Conservation (phyloP, 2,329 filamentous ascomycete species). For the Elsinoe fawcettii region DNA sequence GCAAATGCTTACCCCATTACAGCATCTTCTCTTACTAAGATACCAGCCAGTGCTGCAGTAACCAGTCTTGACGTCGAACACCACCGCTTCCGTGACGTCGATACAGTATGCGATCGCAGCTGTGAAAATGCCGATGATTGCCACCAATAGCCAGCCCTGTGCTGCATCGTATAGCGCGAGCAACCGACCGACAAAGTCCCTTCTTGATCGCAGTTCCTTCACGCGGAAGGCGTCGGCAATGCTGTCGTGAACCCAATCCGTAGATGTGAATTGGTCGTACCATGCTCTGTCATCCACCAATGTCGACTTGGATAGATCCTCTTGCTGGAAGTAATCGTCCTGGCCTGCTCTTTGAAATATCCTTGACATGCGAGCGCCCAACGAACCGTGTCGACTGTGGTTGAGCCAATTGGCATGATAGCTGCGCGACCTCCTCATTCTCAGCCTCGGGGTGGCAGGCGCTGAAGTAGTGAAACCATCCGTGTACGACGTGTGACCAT, state of each 20-base stretch:
- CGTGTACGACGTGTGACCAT: constrained; percentile 35
- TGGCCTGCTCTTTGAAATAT: constrained; percentile 42
- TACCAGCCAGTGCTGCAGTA: constrained; percentile 69
- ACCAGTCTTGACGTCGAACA: constrained; percentile 88
- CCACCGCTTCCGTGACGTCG: constrained; percentile 72
- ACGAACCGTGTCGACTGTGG: constrained; percentile 45
- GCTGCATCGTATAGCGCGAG: constrained; percentile 72
- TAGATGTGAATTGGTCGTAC: constrained; percentile 98
- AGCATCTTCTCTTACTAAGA: constrained; percentile 61
- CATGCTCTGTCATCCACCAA: constrained; percentile 78
- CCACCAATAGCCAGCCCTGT: constrained; percentile 91
- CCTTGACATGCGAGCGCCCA: constrained; percentile 43
- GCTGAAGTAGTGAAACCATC: constrained; percentile 32
- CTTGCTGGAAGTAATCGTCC: constrained; percentile 3
- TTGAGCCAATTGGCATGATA: constrained; percentile 30
- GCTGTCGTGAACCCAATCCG: constrained; percentile 96
- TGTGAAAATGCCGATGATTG: constrained; percentile 77
- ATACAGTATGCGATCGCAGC: constrained; percentile 82
- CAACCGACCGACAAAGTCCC: constrained; percentile 75
- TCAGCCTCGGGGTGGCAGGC: constrained; percentile 35
- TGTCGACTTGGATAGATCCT: constrained; percentile 56
- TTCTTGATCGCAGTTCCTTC: constrained; percentile 71
- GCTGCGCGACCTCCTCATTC: constrained; percentile 20
- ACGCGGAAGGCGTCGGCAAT: constrained; percentile 89
- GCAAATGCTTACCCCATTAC: constrained; percentile 48